Percentiles rank a stretch among this genome's conserved stretches.
These are phyloP conservation scores for Oryza glaberrima DNA, from an alignment of 176 grass and related monocot species.

Conservation along the genomic window DNA sequence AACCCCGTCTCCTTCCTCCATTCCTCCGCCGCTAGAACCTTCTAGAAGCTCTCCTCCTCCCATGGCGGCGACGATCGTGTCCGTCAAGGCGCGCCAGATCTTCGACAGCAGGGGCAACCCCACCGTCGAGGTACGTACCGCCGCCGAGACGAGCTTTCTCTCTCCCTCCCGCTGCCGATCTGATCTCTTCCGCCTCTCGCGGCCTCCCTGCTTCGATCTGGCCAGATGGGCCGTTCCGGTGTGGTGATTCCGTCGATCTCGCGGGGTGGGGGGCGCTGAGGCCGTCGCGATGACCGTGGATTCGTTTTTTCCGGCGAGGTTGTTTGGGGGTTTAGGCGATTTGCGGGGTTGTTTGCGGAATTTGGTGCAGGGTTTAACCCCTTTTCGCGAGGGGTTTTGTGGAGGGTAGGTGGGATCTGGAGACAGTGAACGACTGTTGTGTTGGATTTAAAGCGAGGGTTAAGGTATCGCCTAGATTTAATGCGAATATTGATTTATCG, in stretches of 20 bases:
- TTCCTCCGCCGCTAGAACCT: background rate
- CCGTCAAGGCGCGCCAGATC: conserved; percentile 64
- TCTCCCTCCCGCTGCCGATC: background rate
- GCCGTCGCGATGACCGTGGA: background rate
- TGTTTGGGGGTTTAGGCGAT: background rate
- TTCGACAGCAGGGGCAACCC: conserved; percentile 63
- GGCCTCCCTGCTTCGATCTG: background rate
- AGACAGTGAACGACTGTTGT: background rate
- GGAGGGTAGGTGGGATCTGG: background rate
- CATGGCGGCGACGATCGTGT: conserved; percentile 54
- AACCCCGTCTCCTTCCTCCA: background rate
- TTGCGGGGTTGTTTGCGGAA: too few species aligned
- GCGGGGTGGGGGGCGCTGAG: too few species aligned
- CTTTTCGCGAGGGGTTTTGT: background rate
- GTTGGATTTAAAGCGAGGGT: background rate
- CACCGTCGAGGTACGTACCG: conserved; percentile 50
- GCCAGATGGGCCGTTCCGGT: background rate
- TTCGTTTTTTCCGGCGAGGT: background rate
- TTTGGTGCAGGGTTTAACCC: background rate
- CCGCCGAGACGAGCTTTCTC: background rate
- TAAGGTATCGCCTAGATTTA: background rate
- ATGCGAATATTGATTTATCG: background rate
- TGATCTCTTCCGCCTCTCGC: background rate
- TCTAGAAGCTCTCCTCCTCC: background rate
- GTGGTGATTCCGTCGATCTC: background rate